Conservation (phyloP, 139 green algal genomes). For the Protoeuglena noctilucae region DNA sequence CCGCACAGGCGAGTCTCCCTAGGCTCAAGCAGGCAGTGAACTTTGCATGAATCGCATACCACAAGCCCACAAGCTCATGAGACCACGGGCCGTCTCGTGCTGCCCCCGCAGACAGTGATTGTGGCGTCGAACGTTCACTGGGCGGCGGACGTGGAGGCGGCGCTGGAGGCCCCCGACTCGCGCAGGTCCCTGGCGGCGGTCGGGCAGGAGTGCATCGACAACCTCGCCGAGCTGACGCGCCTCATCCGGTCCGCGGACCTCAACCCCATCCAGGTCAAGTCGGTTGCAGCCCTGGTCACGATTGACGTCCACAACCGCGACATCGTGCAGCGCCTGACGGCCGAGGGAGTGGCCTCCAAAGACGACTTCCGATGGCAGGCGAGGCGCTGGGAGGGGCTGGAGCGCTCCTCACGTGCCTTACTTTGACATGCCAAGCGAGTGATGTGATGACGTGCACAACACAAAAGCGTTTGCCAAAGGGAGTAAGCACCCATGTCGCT, state of each 20-base stretch:
- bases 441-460: no score
- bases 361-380: constrained; percentile 21
- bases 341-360: constrained; percentile 1
- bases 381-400: neutral
- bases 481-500: no score
- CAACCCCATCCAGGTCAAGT: constrained; percentile 2
- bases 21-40: constrained; percentile 1
- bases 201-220: neutral
- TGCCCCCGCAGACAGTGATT: constrained; percentile 3
- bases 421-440: no score
- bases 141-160: constrained; percentile 10
- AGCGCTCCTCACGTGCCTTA: no score
- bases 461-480: no score
- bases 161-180: neutral
- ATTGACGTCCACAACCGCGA: constrained; percentile 24
- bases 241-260: neutral
- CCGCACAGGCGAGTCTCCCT: neutral
- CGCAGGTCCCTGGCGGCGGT: constrained; percentile 2
- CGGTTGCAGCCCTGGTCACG: constrained; percentile 18
- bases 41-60: no score
- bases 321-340: constrained; percentile 12
- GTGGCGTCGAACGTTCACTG: neutral
- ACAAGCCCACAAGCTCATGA: no score
- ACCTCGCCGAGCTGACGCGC: neutral
- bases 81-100: no score